These are phyloP conservation scores for Pseudonitzschia multistriata DNA, from an alignment of 108 stramenopile species.

Conservation along the genomic window DNA sequence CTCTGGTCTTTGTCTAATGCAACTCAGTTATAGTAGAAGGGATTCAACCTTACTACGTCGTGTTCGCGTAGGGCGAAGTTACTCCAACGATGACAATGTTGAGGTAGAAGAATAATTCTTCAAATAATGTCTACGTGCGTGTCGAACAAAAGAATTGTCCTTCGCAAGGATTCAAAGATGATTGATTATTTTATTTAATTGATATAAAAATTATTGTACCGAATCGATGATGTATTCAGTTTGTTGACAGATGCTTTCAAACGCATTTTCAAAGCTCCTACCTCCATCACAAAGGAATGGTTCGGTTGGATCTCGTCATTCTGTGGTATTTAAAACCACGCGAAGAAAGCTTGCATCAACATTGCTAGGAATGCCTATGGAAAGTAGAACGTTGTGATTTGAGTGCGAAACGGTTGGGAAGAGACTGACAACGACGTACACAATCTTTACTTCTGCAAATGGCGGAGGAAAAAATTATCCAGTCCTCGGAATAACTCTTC, in stretches of 20 bases:
- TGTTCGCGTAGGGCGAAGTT: too few species aligned
- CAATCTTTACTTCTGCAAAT: too few species aligned
- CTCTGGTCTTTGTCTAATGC: too few species aligned
- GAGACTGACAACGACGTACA: not conserved
- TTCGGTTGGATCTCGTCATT: conserved; percentile 49
- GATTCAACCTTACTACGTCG: too few species aligned
- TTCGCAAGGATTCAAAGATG: too few species aligned
- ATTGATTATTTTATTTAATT: too few species aligned
- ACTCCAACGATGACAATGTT: too few species aligned
- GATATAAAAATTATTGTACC: not conserved
- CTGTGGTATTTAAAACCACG: conserved; percentile 14
- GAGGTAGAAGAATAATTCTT: too few species aligned
- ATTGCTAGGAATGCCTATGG: conserved; percentile 11
- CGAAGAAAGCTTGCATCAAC: conserved; percentile 2
- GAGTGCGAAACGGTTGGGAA: not conserved
- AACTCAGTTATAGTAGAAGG: too few species aligned
- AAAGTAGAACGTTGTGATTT: not conserved
- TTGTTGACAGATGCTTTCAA: not conserved
- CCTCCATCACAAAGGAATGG: conserved; percentile 40
- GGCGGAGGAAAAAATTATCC: not conserved
- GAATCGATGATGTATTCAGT: not conserved
- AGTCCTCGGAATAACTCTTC: too few species aligned
- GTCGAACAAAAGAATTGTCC: too few species aligned
- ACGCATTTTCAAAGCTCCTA: conserved; percentile 28
- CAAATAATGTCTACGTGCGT: too few species aligned